These are phyloP conservation scores for Aspergillus melleus DNA, from an alignment of 2,329 filamentous ascomycete species.

Conservation along the genomic window DNA sequence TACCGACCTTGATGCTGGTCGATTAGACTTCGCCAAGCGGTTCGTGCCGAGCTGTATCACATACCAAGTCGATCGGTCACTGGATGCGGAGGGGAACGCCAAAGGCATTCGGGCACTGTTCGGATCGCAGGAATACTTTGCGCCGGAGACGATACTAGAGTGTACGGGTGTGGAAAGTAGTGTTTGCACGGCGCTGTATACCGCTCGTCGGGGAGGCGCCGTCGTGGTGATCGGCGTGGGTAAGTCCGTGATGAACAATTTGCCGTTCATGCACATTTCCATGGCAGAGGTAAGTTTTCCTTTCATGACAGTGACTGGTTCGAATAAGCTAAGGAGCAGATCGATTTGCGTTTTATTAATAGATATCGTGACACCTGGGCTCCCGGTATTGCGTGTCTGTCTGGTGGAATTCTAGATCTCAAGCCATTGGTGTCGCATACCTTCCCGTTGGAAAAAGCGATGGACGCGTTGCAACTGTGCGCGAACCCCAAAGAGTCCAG, in stretches of 20 bases:
- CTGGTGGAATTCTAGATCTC: conserved; percentile 60
- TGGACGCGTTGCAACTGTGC: conserved; percentile 58
- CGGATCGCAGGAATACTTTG: conserved; percentile 54
- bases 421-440: conserved; percentile 64
- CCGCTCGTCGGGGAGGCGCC: conserved; percentile 58
- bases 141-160: conserved; percentile 61
- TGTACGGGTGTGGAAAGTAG: conserved; percentile 68
- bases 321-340: conserved; percentile 39
- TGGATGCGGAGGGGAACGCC: conserved; percentile 53
- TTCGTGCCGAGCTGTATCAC: conserved; percentile 57
- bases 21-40: conserved; percentile 59
- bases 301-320: conserved; percentile 1
- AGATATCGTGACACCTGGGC: conserved; percentile 71
- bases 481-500: conserved; percentile 54
- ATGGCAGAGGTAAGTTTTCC: conserved; percentile 49
- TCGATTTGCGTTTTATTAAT: conserved; percentile 70
- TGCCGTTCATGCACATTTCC: conserved; percentile 67
- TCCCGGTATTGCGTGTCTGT: conserved; percentile 61
- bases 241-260: conserved; percentile 61
- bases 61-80: conserved; percentile 53
- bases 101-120: conserved; percentile 56
- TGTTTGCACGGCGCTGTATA: conserved; percentile 59
- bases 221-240: conserved; percentile 68
- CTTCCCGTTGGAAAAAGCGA: conserved; percentile 61
- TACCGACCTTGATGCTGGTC: conserved; percentile 59